Percentiles rank a stretch among this genome's conserved stretches.
These are phyloP conservation scores for Lepidium africanum DNA, from an alignment of 345 rosid genomes.

Conservation along the genomic window DNA sequence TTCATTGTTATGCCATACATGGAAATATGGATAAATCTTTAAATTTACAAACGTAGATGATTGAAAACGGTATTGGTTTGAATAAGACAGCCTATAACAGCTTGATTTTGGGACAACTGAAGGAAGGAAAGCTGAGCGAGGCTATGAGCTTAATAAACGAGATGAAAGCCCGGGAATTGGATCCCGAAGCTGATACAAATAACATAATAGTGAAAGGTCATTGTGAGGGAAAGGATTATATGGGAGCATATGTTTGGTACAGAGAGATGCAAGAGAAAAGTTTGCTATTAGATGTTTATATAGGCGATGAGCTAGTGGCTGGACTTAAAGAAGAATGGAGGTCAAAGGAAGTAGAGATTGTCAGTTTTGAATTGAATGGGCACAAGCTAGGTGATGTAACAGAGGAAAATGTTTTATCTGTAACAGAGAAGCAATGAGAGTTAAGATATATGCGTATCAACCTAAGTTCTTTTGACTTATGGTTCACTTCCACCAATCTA, in stretches of 20 bases:
- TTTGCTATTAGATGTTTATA: slow-evolving; percentile 30
- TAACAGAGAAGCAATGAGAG: slow-evolving; percentile 13
- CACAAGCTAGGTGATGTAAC: slow-evolving; percentile 34
- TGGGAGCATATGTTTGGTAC: slow-evolving; percentile 62
- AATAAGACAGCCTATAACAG: slow-evolving; percentile 61
- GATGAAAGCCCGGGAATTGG: slow-evolving; percentile 46
- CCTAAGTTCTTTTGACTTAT: background rate
- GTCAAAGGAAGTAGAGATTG: slow-evolving; percentile 42
- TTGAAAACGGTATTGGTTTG: slow-evolving; percentile 36
- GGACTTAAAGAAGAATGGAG: slow-evolving; percentile 57
- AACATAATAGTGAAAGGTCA: slow-evolving; percentile 50
- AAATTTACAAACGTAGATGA: slow-evolving; percentile 46
- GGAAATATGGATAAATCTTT: slow-evolving; percentile 47
- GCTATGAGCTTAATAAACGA: slow-evolving; percentile 37
- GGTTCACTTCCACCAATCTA: background rate
- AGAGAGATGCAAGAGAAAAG: slow-evolving; percentile 59
- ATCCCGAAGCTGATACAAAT: slow-evolving; percentile 65
- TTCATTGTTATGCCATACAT: slow-evolving; percentile 42
- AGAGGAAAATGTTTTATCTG: slow-evolving; percentile 7
- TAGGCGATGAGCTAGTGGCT: slow-evolving; percentile 36
- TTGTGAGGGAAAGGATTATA: slow-evolving; percentile 42
- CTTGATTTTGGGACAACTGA: slow-evolving; percentile 53
- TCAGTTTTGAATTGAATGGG: slow-evolving; percentile 44
- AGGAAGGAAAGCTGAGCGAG: slow-evolving; percentile 36
- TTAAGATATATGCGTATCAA: background rate